These are phyloP conservation scores for Eucalyptus rudis DNA, from an alignment of 345 rosid species.

Conservation along the genomic window DNA sequence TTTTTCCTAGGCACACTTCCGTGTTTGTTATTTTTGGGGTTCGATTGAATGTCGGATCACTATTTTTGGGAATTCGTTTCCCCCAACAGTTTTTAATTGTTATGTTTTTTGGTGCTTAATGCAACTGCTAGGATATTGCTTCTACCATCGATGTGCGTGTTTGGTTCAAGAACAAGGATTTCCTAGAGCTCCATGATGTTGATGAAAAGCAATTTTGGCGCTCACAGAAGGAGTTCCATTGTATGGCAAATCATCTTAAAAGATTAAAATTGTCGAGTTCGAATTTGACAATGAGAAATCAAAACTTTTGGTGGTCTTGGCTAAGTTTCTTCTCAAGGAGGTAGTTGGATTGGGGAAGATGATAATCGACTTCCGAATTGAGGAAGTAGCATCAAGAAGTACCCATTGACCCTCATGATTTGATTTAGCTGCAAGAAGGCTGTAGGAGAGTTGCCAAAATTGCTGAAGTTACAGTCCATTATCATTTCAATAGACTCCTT, in stretches of 20 bases:
- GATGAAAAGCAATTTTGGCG: neutral
- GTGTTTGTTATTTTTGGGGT: rapidly evolving
- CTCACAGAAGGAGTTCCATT: neutral
- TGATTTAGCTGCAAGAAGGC: neutral
- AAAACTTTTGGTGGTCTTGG: neutral
- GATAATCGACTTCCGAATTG: neutral
- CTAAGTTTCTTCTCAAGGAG: neutral
- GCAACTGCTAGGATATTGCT: neutral
- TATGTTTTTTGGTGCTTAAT: neutral
- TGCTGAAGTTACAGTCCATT: neutral
- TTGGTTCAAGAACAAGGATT: neutral
- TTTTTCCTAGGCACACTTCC: rapidly evolving
- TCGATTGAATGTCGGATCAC: rapidly evolving
- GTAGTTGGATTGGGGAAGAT: neutral
- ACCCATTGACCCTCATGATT: neutral
- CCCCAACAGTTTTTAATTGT: too few relatives aligned
- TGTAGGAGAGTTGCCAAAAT: neutral
- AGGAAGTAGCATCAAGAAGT: rapidly evolving
- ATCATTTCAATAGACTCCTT: neutral
- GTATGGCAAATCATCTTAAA: neutral
- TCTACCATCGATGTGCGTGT: neutral
- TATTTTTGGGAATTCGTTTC: too few relatives aligned
- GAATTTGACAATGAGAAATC: neutral
- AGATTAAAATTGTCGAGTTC: neutral
- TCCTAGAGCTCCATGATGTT: neutral